A percentile compares a stretch with the other conserved stretches of the same genome.
phyloP scores from a whole-genome alignment of 345 rosid genomes.

The Linum lewisii region DNA sequence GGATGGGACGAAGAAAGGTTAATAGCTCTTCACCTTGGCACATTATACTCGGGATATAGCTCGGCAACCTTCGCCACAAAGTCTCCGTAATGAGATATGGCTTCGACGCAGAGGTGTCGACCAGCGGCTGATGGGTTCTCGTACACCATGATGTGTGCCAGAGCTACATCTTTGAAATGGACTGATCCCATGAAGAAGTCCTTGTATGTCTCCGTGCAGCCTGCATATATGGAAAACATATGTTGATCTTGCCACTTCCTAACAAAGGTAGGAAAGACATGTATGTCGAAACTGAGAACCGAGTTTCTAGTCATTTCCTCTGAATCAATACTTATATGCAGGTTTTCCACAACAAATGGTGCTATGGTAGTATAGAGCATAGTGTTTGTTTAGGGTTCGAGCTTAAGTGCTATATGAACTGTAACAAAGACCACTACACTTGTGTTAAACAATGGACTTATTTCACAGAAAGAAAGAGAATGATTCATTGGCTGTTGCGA shows the following conservation, averaged over 20 bases:
- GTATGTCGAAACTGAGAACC: background rate
- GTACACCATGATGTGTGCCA: slow-evolving; percentile 76
- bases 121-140: slow-evolving; percentile 74
- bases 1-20: background rate
- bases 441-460: too few species aligned
- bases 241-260: too few species aligned
- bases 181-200: slow-evolving; percentile 79
- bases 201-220: slow-evolving; percentile 69
- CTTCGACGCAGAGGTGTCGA: slow-evolving; percentile 81
- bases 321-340: too few species aligned
- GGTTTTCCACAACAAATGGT: background rate
- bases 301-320: background rate
- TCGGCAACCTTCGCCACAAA: slow-evolving; percentile 82
- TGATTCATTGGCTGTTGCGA: too few species aligned
- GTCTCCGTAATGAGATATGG: slow-evolving; percentile 86
- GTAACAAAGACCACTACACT: too few species aligned
- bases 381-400: background rate
- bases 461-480: too few species aligned
- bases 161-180: slow-evolving; percentile 87
- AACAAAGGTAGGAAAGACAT: background rate
- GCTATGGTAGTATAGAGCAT: background rate
- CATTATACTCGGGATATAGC: slow-evolving; percentile 72
- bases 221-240: slow-evolving; percentile 24
- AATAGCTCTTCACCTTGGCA: slow-evolving; percentile 45
- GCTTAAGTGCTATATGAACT: too few species aligned